Conservation (phyloP, 2,329 filamentous ascomycete species). For the Stagonosporopsis chrysanthemi region DNA sequence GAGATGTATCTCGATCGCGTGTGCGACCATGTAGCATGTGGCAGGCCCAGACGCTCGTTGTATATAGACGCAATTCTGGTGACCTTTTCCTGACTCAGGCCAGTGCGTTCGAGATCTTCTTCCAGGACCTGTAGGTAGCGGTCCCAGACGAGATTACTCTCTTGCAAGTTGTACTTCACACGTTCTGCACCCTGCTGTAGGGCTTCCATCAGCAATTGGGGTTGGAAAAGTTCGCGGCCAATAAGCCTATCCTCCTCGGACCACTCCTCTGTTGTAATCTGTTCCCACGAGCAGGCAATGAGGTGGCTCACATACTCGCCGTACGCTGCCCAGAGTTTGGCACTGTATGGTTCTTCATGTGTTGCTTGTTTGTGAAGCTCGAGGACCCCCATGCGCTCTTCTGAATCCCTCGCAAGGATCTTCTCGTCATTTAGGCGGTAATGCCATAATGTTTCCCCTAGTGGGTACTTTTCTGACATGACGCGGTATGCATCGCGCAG, state of each 20-base stretch:
- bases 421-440: conserved; percentile 78
- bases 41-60: conserved; percentile 72
- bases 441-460: conserved; percentile 80
- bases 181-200: conserved; percentile 76
- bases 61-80: conserved; percentile 73
- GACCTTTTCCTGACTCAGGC: conserved; percentile 61
- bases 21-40: conserved; percentile 76
- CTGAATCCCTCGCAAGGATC: conserved; percentile 66
- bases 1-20: conserved; percentile 78
- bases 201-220: conserved; percentile 70
- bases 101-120: conserved; percentile 68
- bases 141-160: conserved; percentile 82
- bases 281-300: conserved; percentile 68
- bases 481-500: conserved; percentile 61
- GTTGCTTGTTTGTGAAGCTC: conserved; percentile 76
- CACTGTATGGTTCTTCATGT: conserved; percentile 74
- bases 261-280: conserved; percentile 56
- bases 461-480: conserved; percentile 70
- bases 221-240: conserved; percentile 75
- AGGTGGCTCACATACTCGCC: conserved; percentile 80
- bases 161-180: conserved; percentile 75
- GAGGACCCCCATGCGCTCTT: conserved; percentile 72
- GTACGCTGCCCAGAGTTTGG: conserved; percentile 78
- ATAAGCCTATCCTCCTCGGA: conserved; percentile 72
- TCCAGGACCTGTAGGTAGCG: conserved; percentile 77